A percentile compares a stretch with the other conserved stretches of the same genome.
Conservation (phyloP, 345 rosid species). For the Alliaria petiolata region DNA sequence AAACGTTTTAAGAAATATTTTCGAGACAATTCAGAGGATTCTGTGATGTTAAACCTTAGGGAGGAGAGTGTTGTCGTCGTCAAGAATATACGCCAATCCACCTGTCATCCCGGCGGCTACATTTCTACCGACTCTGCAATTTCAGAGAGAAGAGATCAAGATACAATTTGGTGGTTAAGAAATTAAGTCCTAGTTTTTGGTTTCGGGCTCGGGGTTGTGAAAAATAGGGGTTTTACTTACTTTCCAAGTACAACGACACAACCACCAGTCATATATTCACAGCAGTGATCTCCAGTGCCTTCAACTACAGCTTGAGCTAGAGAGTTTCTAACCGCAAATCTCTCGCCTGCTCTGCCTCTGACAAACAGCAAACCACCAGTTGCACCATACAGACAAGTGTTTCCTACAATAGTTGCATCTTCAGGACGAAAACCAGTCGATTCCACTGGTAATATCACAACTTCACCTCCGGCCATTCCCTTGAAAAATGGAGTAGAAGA, state of each 20-base stretch:
- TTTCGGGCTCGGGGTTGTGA: not conserved
- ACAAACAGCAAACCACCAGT: constrained; percentile 93
- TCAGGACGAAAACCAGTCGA: constrained; percentile 77
- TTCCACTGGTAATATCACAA: constrained; percentile 79
- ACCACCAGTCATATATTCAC: constrained; percentile 99
- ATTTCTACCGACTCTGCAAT: constrained; percentile 93
- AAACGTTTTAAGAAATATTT: not conserved
- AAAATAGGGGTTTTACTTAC: constrained; percentile 44
- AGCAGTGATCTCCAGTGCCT: constrained; percentile 98
- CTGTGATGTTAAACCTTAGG: constrained; percentile 61
- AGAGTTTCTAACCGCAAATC: constrained; percentile 97
- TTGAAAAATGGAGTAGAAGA: constrained; percentile 14
- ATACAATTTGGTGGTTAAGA: not conserved
- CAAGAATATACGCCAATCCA: constrained; percentile 89
- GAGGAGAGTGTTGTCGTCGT: constrained; percentile 77
- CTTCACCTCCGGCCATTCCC: constrained; percentile 99
- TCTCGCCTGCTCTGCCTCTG: constrained; percentile 97
- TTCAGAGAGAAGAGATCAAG: not conserved
- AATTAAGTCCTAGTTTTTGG: not conserved
- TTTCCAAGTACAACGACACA: constrained; percentile 95
- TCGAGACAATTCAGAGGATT: not conserved
- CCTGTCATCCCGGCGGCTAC: constrained; percentile 99
- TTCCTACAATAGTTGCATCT: constrained; percentile 94
- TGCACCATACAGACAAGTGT: constrained; percentile 96
- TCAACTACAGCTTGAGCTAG: constrained; percentile 96